A percentile compares a stretch with the other conserved stretches of the same genome.
Conservation (phyloP, 2,329 filamentous ascomycete species). For the Colletotrichum cuscutae region DNA sequence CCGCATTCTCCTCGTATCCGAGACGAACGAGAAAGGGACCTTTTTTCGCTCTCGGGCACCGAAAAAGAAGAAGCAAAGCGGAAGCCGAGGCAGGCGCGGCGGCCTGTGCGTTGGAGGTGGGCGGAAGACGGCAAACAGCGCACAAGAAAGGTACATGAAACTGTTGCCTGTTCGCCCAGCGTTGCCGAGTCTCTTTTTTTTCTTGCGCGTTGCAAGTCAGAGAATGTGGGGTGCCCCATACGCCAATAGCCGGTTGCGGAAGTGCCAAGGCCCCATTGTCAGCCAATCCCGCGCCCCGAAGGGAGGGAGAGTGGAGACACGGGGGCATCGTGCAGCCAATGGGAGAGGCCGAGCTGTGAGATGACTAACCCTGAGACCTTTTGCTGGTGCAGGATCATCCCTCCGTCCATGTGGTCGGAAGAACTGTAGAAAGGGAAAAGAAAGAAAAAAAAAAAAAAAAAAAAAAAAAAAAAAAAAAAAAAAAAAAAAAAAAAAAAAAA, state of each 20-base stretch:
- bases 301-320: not conserved
- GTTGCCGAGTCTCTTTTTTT: not conserved
- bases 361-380: not conserved
- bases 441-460: too few species aligned
- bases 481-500: too few species aligned
- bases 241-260: conserved; percentile 8
- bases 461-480: too few species aligned
- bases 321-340: not conserved
- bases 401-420: not conserved
- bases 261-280: not conserved
- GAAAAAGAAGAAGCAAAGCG: not conserved
- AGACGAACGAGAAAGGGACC: not conserved
- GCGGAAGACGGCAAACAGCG: not conserved
- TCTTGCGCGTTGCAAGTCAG: not conserved
- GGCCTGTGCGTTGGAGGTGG: not conserved
- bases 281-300: conserved; percentile 4
- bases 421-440: not conserved
- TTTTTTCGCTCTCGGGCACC: not conserved
- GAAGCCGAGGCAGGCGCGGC: not conserved
- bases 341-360: not conserved
- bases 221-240: not conserved
- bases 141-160: not conserved
- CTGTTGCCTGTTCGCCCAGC: conserved; percentile 14
- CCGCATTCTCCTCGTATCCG: not conserved
- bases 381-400: not conserved